Percentiles rank a stretch among this genome's conserved stretches.
Evolutionary conservation across 768 basidiomycete genomes (phyloP).

Genomic region (Rhizopogon salebrosus): DNA sequence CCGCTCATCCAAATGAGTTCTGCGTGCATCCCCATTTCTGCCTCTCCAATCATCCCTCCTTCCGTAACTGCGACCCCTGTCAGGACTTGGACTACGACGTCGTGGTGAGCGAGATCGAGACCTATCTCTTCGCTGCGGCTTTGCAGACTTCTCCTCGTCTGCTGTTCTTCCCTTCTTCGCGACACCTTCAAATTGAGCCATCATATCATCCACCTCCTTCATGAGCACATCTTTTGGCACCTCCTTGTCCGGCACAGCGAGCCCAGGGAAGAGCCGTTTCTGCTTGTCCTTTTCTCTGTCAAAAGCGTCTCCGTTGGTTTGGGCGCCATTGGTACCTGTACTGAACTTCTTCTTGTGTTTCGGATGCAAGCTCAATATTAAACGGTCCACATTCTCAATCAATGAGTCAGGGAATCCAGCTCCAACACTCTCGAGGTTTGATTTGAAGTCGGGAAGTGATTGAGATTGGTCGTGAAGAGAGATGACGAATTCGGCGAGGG

Average conservation of each 20-base stretch:
- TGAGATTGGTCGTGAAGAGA: slow-evolving; percentile 81
- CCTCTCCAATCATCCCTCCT: slow-evolving; percentile 37
- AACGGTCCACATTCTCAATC: slow-evolving; percentile 87
- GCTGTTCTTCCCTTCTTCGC: slow-evolving; percentile 52
- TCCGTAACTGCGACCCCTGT: slow-evolving; percentile 45
- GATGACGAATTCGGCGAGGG: slow-evolving; percentile 93
- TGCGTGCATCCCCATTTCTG: slow-evolving; percentile 33
- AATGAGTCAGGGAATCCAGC: slow-evolving; percentile 89
- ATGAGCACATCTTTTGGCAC: slow-evolving; percentile 75
- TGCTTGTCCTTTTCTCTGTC: slow-evolving; percentile 64
- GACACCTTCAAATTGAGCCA: slow-evolving; percentile 65
- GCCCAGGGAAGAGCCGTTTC: slow-evolving; percentile 85
- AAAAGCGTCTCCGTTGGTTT: slow-evolving; percentile 25
- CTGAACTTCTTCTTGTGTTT: slow-evolving; percentile 78
- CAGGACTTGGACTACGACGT: slow-evolving; percentile 55
- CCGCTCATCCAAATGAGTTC: slow-evolving; percentile 57
- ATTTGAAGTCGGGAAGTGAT: slow-evolving; percentile 75
- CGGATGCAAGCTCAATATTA: slow-evolving; percentile 92
- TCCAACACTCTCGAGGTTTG: slow-evolving; percentile 67
- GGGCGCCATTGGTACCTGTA: slow-evolving; percentile 31
- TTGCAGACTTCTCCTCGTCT: slow-evolving; percentile 41
- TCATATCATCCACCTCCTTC: slow-evolving; percentile 86
- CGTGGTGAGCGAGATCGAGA: slow-evolving; percentile 42
- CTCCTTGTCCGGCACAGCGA: slow-evolving; percentile 73
- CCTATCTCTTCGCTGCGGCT: slow-evolving; percentile 54